Evolutionary conservation across 164 flowering plant species (phyloP).

Genomic region (Cinnamomum micranthum): DNA sequence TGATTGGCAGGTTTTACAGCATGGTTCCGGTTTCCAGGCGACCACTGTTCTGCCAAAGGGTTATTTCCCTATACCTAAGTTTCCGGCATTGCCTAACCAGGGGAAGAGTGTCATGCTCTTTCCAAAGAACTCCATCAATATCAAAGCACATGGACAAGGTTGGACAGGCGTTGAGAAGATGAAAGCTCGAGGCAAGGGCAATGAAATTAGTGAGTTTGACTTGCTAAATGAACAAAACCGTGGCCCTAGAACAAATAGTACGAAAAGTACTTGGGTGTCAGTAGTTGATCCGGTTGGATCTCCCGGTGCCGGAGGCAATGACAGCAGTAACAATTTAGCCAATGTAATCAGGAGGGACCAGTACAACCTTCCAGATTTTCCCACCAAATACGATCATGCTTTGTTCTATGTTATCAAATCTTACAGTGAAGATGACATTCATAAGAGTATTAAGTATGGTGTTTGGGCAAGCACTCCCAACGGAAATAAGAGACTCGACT

Average conservation of each 20-base stretch:
- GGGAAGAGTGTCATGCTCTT: conserved; percentile 36
- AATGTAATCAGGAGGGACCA: conserved; percentile 39
- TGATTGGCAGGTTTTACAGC: conserved; percentile 22
- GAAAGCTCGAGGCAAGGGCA: conserved; percentile 33
- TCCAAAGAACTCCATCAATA: conserved; percentile 29
- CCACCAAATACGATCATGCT: conserved; percentile 52
- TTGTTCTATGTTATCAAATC: conserved; percentile 77
- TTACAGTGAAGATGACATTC: conserved; percentile 81
- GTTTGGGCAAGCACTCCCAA: conserved; percentile 89
- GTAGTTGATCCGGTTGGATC: conserved; percentile 23
- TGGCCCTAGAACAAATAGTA: conserved; percentile 43
- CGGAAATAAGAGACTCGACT: conserved; percentile 69
- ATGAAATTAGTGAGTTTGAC: conserved; percentile 27
- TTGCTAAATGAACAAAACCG: conserved; percentile 49
- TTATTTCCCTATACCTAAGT: conserved; percentile 26
- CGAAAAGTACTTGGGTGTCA: conserved; percentile 18
- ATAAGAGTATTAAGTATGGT: conserved; percentile 75
- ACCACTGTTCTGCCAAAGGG: conserved; percentile 31
- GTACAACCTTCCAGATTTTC: conserved; percentile 54
- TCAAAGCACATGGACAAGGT: conserved; percentile 29
- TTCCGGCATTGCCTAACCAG: conserved; percentile 21
- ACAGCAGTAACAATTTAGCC: conserved; percentile 14
- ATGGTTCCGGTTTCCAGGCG: conserved; percentile 29
- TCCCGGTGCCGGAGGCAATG: conserved; percentile 16
- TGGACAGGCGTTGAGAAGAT: conserved; percentile 37